phyloP scores from a whole-genome alignment of 345 rosid species.

The Hibiscus syriacus region DNA sequence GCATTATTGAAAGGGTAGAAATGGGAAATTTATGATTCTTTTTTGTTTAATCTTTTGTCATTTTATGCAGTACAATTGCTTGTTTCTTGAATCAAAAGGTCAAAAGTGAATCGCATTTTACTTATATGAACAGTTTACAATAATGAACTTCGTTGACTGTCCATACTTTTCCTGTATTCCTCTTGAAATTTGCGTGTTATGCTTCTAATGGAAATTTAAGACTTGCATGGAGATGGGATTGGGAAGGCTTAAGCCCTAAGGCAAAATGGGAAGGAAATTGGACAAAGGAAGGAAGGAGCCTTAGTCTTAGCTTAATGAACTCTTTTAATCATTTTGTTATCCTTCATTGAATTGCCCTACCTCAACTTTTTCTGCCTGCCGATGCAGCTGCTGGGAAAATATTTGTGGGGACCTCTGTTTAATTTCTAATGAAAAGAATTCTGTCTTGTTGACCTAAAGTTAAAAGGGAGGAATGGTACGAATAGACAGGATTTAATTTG shows the following conservation, averaged over 20 bases:
- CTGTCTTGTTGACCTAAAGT: too few relatives aligned
- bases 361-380: too few relatives aligned
- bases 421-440: too few relatives aligned
- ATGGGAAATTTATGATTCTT: neutral
- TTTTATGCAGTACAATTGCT: neutral
- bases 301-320: too few relatives aligned
- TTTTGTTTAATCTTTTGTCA: neutral
- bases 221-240: neutral
- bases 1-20: neutral
- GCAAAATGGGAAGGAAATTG: too few relatives aligned
- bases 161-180: neutral
- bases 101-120: neutral
- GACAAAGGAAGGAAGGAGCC: too few relatives aligned
- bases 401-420: too few relatives aligned
- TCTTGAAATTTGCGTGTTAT: neutral
- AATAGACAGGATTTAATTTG: neutral
- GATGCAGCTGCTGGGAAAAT: too few relatives aligned
- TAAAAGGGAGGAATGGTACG: too few relatives aligned
- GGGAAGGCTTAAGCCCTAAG: neutral
- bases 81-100: neutral
- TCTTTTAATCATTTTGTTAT: too few relatives aligned
- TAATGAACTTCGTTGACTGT: neutral
- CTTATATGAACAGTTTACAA: neutral
- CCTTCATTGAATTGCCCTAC: too few relatives aligned
- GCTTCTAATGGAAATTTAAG: neutral